These are phyloP conservation scores for Oryza australiensis DNA, from an alignment of 176 grass and related monocot genomes.

Conservation along the genomic window DNA sequence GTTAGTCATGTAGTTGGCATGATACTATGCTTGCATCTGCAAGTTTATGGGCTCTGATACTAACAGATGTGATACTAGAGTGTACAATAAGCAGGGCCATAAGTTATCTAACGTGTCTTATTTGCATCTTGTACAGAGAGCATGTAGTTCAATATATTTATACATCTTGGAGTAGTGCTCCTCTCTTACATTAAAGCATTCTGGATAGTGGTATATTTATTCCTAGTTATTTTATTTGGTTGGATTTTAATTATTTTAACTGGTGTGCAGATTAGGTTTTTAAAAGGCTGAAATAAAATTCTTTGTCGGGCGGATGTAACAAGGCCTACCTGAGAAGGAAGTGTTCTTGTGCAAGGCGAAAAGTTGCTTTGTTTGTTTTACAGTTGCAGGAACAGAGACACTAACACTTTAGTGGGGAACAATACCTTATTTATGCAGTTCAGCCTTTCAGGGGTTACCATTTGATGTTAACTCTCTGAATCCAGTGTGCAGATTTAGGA, in stretches of 20 bases:
- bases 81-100: no score
- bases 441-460: constrained; percentile 23
- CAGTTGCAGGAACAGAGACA: constrained; percentile 45
- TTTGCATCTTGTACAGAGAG: no score
- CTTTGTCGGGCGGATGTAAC: constrained; percentile 38
- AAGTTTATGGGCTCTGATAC: constrained; percentile 13
- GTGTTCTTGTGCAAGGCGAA: constrained; percentile 34
- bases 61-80: not conserved
- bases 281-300: constrained; percentile 48
- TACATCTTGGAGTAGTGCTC: no score
- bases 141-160: no score
- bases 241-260: constrained; percentile 46
- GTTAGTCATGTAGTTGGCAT: not conserved
- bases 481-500: constrained; percentile 12
- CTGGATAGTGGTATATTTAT: constrained; percentile 22
- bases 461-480: constrained; percentile 28
- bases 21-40: constrained; percentile 6
- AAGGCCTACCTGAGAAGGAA: constrained; percentile 45
- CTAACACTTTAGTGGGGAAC: constrained; percentile 23
- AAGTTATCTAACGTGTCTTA: no score
- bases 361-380: constrained; percentile 29
- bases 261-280: constrained; percentile 66
- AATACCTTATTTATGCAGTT: constrained; percentile 17
- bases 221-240: not conserved
- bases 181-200: no score